phyloP scores from a whole-genome alignment of 805 yeast species.

The Yamadazyma tumulicola region DNA sequence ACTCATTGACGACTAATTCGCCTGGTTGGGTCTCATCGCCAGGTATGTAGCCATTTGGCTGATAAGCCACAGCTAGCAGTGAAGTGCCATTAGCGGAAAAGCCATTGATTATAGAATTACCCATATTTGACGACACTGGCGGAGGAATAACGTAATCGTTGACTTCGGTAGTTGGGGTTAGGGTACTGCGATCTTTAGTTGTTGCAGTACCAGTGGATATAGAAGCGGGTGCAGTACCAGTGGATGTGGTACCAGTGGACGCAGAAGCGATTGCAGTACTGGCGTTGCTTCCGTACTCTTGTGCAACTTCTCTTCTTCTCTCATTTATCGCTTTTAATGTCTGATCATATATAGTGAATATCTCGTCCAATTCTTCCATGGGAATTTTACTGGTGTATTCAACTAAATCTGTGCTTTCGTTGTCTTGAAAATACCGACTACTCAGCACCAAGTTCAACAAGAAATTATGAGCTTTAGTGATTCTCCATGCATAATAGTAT shows the following conservation, averaged over 20 bases:
- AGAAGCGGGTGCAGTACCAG: neutral
- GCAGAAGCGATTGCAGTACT: neutral
- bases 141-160: neutral
- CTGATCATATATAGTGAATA: constrained; percentile 18
- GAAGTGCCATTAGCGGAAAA: neutral
- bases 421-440: constrained; percentile 21
- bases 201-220: neutral
- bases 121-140: neutral
- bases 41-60: neutral
- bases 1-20: no score
- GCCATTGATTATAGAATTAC: neutral
- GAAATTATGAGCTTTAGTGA: constrained; percentile 53
- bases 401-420: constrained; percentile 6
- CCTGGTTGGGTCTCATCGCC: neutral
- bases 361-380: constrained; percentile 24
- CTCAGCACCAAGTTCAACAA: constrained; percentile 34
- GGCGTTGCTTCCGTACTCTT: neutral
- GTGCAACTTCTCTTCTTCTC: constrained; percentile 1
- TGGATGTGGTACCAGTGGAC: neutral
- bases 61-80: no score
- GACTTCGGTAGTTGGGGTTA: neutral
- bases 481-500: constrained; percentile 67
- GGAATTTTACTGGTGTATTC: constrained; percentile 9
- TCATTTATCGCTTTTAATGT: constrained; percentile 5
- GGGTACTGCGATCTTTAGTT: no score